Evolutionary conservation across 306 rosid species (phyloP).

Genomic region (Cucumis cinereus): DNA sequence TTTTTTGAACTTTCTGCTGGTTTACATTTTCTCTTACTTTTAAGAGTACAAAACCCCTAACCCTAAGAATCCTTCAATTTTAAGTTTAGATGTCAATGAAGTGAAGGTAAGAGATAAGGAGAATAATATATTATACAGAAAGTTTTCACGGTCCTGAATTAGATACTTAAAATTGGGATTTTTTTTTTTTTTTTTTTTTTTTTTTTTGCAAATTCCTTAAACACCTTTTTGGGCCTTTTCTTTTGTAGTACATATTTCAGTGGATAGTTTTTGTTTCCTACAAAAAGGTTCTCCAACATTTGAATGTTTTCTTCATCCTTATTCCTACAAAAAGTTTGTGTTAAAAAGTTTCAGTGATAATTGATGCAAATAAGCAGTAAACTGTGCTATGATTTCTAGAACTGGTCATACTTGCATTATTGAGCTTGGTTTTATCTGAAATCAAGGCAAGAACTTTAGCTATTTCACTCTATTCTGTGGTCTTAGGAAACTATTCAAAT

Average conservation of each 20-base stretch:
- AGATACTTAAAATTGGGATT: neutral
- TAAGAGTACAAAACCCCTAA: neutral
- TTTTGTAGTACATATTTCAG: neutral
- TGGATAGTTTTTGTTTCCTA: neutral
- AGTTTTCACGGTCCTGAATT: neutral
- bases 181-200: neutral
- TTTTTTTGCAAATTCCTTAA: neutral
- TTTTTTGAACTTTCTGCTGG: neutral
- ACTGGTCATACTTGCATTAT: neutral
- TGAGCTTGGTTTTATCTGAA: neutral
- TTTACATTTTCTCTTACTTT: neutral
- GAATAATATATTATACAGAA: neutral
- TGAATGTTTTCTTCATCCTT: neutral
- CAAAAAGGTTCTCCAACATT: neutral
- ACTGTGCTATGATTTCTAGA: neutral
- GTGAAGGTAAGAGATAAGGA: neutral
- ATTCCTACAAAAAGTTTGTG: neutral
- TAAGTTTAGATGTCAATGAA: constrained; percentile 4
- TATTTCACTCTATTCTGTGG: neutral
- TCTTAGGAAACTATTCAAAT: neutral
- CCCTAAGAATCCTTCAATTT: neutral
- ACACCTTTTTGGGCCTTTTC: neutral
- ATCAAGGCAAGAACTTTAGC: neutral
- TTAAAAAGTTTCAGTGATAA: neutral
- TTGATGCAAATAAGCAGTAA: neutral